Evolutionary conservation across 257 asterid species (phyloP).

Genomic region (Forsythia suspensa): DNA sequence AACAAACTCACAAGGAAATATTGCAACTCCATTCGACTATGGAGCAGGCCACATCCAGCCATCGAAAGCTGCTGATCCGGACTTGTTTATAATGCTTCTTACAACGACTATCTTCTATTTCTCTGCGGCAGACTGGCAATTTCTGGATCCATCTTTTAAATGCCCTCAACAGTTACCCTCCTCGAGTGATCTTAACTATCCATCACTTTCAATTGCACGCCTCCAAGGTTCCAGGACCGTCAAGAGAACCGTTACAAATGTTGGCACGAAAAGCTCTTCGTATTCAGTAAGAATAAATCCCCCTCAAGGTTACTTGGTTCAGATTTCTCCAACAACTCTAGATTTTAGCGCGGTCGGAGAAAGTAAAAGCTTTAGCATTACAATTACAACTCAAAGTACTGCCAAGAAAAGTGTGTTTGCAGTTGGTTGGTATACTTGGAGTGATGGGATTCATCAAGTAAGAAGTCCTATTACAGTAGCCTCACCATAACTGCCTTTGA

Average conservation of each 20-base stretch:
- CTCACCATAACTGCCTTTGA: neutral
- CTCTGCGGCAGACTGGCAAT: conserved; percentile 28
- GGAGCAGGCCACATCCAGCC: conserved; percentile 56
- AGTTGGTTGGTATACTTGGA: conserved; percentile 34
- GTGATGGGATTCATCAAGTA: conserved; percentile 43
- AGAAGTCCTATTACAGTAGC: conserved; percentile 32
- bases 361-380: conserved; percentile 29
- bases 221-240: conserved; percentile 29
- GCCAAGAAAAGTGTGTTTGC: conserved; percentile 8
- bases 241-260: conserved; percentile 48
- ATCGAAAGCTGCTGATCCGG: conserved; percentile 50
- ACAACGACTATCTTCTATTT: conserved; percentile 41
- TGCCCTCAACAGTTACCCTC: conserved; percentile 31
- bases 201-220: conserved; percentile 38
- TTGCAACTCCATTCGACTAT: conserved; percentile 36
- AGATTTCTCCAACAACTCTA: conserved; percentile 28
- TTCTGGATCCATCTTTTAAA: conserved; percentile 19
- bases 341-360: conserved; percentile 31
- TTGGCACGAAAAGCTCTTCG: conserved; percentile 24
- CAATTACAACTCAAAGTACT: conserved; percentile 12
- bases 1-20: conserved; percentile 25
- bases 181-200: conserved; percentile 41
- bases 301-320: conserved; percentile 35
- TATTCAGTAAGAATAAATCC: conserved; percentile 18
- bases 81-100: conserved; percentile 45